These are phyloP conservation scores for Fusarium xylarioides DNA, from an alignment of 2,329 filamentous ascomycete genomes.

Conservation along the genomic window DNA sequence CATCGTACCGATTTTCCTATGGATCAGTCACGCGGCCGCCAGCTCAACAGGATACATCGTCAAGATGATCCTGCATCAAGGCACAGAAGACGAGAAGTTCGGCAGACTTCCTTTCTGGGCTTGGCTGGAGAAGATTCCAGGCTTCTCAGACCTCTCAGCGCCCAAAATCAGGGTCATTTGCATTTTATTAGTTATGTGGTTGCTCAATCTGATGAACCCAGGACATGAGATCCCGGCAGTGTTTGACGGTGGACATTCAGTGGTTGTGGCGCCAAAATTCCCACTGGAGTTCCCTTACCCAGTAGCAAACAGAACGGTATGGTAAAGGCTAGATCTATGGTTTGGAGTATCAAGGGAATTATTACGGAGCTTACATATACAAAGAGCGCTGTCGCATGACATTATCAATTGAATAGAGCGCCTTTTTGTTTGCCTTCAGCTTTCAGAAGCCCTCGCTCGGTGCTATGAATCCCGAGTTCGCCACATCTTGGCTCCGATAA, in stretches of 20 bases:
- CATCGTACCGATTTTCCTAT: slow-evolving; percentile 39
- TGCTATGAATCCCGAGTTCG: not conserved
- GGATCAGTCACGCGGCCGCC: slow-evolving; percentile 32
- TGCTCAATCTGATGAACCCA: slow-evolving; percentile 29
- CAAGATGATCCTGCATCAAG: slow-evolving; percentile 28
- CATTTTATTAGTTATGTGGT: slow-evolving; percentile 28
- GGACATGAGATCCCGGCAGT: not conserved
- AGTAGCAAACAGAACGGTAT: not conserved
- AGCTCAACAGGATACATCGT: slow-evolving; percentile 35
- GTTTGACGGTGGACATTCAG: not conserved
- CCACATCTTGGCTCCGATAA: not conserved
- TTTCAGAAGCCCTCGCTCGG: not conserved
- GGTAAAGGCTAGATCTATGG: fast-evolving
- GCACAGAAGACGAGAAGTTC: not conserved
- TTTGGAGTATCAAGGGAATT: not conserved
- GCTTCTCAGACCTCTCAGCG: not conserved
- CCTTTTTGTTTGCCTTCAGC: not conserved
- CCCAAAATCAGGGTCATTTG: slow-evolving; percentile 2
- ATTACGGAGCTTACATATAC: not conserved
- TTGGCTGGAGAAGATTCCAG: not conserved
- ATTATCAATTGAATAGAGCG: not conserved
- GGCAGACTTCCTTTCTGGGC: not conserved
- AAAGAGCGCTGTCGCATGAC: not conserved
- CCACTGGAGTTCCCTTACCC: not conserved
- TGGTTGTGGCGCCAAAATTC: not conserved